Evolutionary conservation across 306 rosid genomes (phyloP).

Genomic region (Echinosophora koreensis): DNA sequence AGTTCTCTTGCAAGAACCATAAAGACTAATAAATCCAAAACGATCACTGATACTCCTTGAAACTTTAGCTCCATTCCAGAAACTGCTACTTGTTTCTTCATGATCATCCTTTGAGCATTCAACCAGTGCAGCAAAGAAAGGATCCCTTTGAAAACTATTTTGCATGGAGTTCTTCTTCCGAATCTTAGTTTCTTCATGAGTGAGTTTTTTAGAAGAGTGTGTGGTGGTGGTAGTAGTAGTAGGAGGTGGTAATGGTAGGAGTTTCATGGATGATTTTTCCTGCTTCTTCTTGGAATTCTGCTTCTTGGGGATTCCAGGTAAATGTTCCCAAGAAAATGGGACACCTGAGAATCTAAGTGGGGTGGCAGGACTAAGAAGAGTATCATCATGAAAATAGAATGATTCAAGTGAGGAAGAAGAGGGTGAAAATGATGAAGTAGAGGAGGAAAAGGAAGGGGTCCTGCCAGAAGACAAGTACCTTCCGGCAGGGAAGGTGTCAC

Average conservation of each 20-base stretch:
- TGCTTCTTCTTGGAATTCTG: conserved; percentile 55
- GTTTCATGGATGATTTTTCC: conserved; percentile 50
- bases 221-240: conserved; percentile 31
- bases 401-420: conserved; percentile 61
- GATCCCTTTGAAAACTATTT: conserved; percentile 63
- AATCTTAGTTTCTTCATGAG: conserved; percentile 45
- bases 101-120: conserved; percentile 78
- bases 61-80: conserved; percentile 66
- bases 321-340: conserved; percentile 97
- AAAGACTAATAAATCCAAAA: conserved; percentile 67
- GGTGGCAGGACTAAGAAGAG: conserved; percentile 55
- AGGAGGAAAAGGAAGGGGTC: conserved; percentile 65
- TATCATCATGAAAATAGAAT: conserved; percentile 54
- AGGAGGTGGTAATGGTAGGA: conserved; percentile 79
- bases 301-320: conserved; percentile 93
- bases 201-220: conserved; percentile 51
- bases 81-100: conserved; percentile 29
- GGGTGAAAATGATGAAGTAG: conserved; percentile 50
- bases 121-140: conserved; percentile 83
- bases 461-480: conserved; percentile 58
- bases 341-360: conserved; percentile 76
- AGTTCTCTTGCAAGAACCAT: conserved; percentile 78
- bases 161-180: conserved; percentile 47
- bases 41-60: conserved; percentile 82
- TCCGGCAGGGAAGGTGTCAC: conserved; percentile 40